Base-by-base conservation (phyloP, 768 basidiomycete species). In the Sistotremastrum suecicum region DNA sequence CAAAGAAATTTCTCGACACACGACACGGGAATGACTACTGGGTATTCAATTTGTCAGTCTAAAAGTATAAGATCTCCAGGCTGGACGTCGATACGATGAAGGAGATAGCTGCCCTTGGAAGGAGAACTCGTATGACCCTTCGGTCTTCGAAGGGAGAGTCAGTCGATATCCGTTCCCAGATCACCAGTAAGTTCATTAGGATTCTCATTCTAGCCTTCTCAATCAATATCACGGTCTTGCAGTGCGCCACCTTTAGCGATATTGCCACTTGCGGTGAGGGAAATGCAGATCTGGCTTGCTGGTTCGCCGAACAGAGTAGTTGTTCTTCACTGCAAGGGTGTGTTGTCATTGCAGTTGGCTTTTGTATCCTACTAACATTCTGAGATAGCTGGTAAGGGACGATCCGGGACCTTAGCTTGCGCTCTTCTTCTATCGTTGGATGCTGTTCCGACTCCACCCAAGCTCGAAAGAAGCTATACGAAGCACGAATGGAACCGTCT, bases 111-210 rank as follows among this genome's bases (percentile, higher is more conserved):
- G 88, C 52, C 87, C 88, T 0, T 54, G 80, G 5, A 69, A 66
- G 50, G 89, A 91, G 60, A 91, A 91, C 57, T 71, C 77, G 5
- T 94, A 94, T 59, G 72, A 78, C 3, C 64, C 79, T 2, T 62
- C 63, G 40, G 63, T 79, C 35, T 91, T 91, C 56, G 71, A 72
- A 8, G 77, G 79, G 5, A 67, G 84, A 37, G 82, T 89, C 11
- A 86, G 82, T 53, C 66, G 88, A 43, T 90, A 83, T 56, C 89
- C 89, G 0, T 90, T 87, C 57, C 89, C 89, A 20, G 89, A 92
- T 57, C 89, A 92, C 57, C 84, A 90, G 78, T 85, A 51, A 60
- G 83, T 70, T 9, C 43, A 8, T 29, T 44, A 10, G 20, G 34
- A 49, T 20, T 42, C 35, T 31, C 3, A 28, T 46, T 7, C 34